A percentile compares a stretch with the other conserved stretches of the same genome.
These are phyloP conservation scores for Aspergillus heteromorphus DNA, from an alignment of 495 filamentous ascomycete species.

Conservation along the genomic window DNA sequence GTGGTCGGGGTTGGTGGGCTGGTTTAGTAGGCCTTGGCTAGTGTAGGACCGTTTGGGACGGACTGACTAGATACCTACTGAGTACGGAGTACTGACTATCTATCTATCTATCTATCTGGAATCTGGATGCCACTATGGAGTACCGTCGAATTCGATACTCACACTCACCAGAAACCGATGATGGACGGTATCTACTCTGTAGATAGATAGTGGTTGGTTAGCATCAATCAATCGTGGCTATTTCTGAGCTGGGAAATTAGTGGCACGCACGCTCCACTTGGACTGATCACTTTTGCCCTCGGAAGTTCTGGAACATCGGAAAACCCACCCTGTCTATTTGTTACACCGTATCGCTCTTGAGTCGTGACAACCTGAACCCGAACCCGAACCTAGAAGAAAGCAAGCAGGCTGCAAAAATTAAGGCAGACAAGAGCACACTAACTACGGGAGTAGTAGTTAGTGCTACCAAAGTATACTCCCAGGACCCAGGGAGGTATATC, in stretches of 20 bases:
- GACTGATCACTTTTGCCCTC: background rate
- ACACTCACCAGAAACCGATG: background rate
- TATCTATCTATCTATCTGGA: no score
- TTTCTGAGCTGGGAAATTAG: conserved; percentile 1
- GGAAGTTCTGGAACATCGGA: conserved; percentile 12
- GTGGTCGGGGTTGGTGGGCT: no score
- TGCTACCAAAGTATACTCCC: background rate
- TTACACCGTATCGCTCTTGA: conserved; percentile 7
- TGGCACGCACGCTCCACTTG: conserved; percentile 8
- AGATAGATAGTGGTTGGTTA: background rate
- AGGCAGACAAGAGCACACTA: no score
- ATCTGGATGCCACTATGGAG: no score
- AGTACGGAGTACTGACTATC: background rate
- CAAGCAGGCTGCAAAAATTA: conserved; percentile 2
- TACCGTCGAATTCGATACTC: no score
- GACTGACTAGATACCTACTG: background rate
- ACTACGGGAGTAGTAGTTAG: no score
- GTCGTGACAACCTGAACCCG: background rate
- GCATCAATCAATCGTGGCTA: background rate
- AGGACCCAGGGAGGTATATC: no score
- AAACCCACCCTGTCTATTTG: conserved; percentile 4
- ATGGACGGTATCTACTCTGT: no score
- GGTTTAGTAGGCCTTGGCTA: no score
- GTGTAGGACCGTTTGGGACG: background rate
- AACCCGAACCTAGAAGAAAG: conserved; percentile 5